Conservation (phyloP, 163 green algal genomes). For the Prototheca wickerhamii region DNA sequence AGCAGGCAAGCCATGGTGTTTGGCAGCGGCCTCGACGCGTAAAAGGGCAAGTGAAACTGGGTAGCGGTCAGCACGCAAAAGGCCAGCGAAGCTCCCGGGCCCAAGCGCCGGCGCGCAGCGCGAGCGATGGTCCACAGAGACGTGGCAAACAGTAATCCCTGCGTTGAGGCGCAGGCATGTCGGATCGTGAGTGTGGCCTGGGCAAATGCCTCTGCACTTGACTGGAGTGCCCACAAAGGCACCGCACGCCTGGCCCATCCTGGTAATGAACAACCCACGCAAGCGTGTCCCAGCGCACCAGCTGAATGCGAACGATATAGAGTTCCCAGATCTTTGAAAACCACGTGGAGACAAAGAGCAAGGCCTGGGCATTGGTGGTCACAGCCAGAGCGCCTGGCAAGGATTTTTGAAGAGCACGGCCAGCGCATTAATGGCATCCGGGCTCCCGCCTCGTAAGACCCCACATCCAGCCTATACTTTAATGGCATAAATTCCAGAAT, state of each 20-base stretch:
- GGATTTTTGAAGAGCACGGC: background rate
- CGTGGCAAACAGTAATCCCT: constrained; percentile 4
- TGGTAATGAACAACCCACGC: background rate
- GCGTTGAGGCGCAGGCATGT: background rate
- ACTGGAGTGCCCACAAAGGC: background rate
- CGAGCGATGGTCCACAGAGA: constrained; percentile 17
- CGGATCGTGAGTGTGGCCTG: background rate
- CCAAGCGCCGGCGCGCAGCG: background rate
- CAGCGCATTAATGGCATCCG: too few species aligned
- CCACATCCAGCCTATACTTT: background rate
- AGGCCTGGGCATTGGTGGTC: background rate
- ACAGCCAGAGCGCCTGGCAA: constrained; percentile 15
- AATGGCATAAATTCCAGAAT: background rate
- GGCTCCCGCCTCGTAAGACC: background rate
- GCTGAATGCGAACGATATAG: constrained; percentile 15
- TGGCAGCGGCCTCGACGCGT: constrained; percentile 59
- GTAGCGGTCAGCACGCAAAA: constrained; percentile 32
- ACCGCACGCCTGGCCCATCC: background rate
- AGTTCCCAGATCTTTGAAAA: too few species aligned
- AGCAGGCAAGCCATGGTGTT: constrained; percentile 67
- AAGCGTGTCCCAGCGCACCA: constrained; percentile 17
- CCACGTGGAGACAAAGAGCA: too few species aligned
- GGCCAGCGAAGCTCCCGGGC: background rate
- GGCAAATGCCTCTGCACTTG: background rate
- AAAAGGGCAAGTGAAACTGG: constrained; percentile 83